Base-by-base conservation (phyloP, 768 basidiomycete genomes). In the Russula vinacea region DNA sequence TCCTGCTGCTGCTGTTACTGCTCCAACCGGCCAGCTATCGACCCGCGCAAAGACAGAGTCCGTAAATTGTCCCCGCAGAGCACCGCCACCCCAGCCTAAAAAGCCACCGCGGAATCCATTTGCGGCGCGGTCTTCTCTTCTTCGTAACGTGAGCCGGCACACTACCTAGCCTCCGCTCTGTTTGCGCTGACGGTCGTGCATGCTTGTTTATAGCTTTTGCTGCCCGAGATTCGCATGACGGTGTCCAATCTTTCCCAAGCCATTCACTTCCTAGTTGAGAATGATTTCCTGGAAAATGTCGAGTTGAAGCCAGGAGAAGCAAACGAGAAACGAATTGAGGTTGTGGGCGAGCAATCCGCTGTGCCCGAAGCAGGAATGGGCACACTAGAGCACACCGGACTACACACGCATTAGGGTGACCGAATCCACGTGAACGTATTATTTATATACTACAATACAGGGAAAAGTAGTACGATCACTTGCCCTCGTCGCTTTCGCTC, bases 211-310 rank as follows among this genome's bases (percentile, higher is more conserved):
- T 45, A 94, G 91, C 77, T 97, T 14, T 80, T 97, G 5, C 77
- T 88, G 22, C 90, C 89, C 14, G 94, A 96, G 72, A 94, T 96
- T 44, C 84, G 88, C 33, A 80, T 90, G 67, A 95, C 94, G 0
- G 82, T 94, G 5, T 95, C 93, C 1, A 94, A 94, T 74, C 80
- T 98, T 5, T 94, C 94, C 0, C 95, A 98, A 73, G 92, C 91
- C 5, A 91, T 97, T 67, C 85, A 83, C 35, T 98, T 97, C 74
- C 74, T 96, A 19, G 93, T 92, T 1, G 89, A 90, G 65, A 97
- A 98, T 67, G 87, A 94, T 71, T 93, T 95, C 75, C 76, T 98
- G 40, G 78, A 80, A 51, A 83, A 83, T 35, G 92, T 96, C 2
- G 95, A 97, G 74, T 74, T 89, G 32, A 82, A 79, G 51, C 88